These are phyloP conservation scores for Colletotrichum sp. DNA, from an alignment of 2,329 filamentous ascomycete genomes.

Conservation along the genomic window DNA sequence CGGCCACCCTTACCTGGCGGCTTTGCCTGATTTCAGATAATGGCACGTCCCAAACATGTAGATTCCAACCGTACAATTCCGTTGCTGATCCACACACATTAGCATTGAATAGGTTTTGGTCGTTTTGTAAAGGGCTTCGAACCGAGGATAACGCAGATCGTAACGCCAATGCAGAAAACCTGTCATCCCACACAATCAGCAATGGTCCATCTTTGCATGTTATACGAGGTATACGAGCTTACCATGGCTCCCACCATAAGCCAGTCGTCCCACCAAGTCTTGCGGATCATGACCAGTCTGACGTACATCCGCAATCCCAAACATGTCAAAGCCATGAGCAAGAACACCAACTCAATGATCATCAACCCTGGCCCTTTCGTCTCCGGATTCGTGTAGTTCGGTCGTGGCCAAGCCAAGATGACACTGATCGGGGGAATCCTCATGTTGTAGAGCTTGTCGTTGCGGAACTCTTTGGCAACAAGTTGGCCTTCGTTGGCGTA, in stretches of 20 bases:
- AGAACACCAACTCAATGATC: constrained; percentile 39
- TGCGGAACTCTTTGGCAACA: not conserved
- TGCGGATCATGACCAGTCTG: constrained; percentile 35
- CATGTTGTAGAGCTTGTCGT: not conserved
- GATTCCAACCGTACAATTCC: constrained; percentile 40
- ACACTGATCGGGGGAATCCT: not conserved
- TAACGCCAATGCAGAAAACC: constrained; percentile 38
- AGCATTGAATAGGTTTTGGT: not conserved
- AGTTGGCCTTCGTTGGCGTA: not conserved
- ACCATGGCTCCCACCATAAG: constrained; percentile 45
- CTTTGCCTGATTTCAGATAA: constrained; percentile 30
- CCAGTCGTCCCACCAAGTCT: constrained; percentile 44
- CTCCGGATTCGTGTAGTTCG: not conserved
- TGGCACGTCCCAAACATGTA: constrained; percentile 42
- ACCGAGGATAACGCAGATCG: constrained; percentile 36
- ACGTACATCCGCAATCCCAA: constrained; percentile 43
- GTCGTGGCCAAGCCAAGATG: not conserved
- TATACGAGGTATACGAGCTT: not conserved
- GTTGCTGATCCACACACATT: constrained; percentile 23
- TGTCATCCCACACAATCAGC: not conserved
- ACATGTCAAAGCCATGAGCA: constrained; percentile 37
- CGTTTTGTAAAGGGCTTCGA: not conserved
- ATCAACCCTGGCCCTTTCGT: constrained; percentile 31
- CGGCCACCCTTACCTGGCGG: not conserved
- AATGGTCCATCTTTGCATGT: not conserved